Conservation (phyloP, 179 eudicot species). For the Amaranthus tricolor region DNA sequence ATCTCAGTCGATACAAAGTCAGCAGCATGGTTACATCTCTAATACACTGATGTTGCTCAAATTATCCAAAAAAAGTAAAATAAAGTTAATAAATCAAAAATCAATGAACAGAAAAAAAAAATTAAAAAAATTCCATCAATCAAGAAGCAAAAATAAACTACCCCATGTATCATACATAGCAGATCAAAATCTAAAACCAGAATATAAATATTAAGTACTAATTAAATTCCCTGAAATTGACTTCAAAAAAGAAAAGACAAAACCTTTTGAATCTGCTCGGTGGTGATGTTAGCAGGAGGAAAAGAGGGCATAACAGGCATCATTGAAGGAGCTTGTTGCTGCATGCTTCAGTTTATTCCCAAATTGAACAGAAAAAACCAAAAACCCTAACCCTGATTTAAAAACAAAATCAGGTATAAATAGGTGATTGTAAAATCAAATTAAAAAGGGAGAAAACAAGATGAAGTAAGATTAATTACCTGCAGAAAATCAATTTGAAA, state of each 20-base stretch:
- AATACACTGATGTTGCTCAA: not conserved
- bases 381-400: conserved; percentile 25
- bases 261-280: conserved; percentile 70
- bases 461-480: not conserved
- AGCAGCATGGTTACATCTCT: not conserved
- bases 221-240: not conserved
- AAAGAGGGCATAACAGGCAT: conserved; percentile 44
- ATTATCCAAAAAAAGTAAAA: not conserved
- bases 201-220: not conserved
- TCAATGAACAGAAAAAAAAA: not conserved
- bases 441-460: not conserved
- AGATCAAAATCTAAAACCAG: not conserved
- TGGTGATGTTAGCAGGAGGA: conserved; percentile 47
- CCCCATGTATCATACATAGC: not conserved
- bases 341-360: conserved; percentile 6
- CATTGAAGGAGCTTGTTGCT: conserved; percentile 43
- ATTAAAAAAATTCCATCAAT: not conserved
- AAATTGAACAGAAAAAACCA: not conserved
- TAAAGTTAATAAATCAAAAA: not conserved
- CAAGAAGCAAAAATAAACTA: not conserved
- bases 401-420: not conserved
- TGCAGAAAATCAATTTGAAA: not conserved
- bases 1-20: not conserved
- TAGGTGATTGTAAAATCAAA: not conserved
- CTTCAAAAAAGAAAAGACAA: not conserved